Evolutionary conservation across 1,284 basidiomycete species (phyloP).

Genomic region (Trichosporon sp.): DNA sequence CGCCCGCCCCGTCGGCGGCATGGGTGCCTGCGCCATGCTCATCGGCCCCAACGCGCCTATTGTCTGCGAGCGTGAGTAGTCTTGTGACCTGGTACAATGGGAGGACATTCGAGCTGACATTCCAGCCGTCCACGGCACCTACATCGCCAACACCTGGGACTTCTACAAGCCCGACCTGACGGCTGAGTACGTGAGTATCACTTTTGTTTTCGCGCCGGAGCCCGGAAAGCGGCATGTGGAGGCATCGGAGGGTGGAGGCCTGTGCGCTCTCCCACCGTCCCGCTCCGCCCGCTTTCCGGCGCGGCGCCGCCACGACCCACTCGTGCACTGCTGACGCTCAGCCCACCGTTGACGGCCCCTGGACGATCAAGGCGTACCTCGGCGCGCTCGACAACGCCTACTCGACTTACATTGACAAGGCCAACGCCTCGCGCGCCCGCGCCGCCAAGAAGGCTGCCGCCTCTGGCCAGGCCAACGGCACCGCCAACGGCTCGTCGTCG

Average conservation of each 20-base stretch:
- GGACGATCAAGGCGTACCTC: constrained; percentile 93
- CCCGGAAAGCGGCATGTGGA: not conserved
- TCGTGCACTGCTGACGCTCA: constrained; percentile 48
- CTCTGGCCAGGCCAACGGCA: constrained; percentile 23
- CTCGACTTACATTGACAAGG: constrained; percentile 78
- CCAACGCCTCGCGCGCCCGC: constrained; percentile 56
- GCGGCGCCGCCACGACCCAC: not conserved
- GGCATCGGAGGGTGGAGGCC: not conserved
- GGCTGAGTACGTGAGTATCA: constrained; percentile 50
- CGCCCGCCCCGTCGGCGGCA: constrained; percentile 93
- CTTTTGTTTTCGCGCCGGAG: not conserved
- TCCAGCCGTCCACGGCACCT: constrained; percentile 89
- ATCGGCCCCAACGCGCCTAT: constrained; percentile 95
- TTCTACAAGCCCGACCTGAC: constrained; percentile 91
- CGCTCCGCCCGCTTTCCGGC: not conserved
- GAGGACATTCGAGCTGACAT: constrained; percentile 1
- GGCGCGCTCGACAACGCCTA: constrained; percentile 90
- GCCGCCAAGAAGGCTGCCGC: constrained; percentile 45
- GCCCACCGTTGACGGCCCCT: constrained; percentile 94
- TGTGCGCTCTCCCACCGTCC: not conserved
- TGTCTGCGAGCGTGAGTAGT: constrained; percentile 82
- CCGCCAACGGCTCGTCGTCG: constrained; percentile 28
- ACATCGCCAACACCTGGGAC: constrained; percentile 97
- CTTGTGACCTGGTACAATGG: not conserved
- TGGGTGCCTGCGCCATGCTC: constrained; percentile 89